Evolutionary conservation across 148 eudicot species (phyloP).

Genomic region (Camellia granthamiana): DNA sequence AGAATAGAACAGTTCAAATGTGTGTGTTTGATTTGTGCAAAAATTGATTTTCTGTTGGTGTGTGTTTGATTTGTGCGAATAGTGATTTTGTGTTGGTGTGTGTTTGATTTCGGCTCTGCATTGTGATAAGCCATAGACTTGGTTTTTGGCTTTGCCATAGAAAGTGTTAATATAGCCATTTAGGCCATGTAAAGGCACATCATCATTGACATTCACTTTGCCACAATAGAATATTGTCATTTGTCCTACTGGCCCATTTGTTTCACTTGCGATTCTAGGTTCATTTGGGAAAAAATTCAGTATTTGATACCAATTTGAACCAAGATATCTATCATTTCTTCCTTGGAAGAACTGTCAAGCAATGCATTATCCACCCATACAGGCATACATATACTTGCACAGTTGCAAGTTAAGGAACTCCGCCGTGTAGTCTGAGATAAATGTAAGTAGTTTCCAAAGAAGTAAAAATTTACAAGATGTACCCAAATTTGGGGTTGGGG

Average conservation of each 20-base stretch:
- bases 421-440: neutral
- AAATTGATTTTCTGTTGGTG: too few species aligned
- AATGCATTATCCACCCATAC: constrained; percentile 1
- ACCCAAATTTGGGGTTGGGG: neutral
- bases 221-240: constrained; percentile 91
- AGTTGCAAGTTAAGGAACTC: neutral
- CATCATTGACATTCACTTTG: constrained; percentile 86
- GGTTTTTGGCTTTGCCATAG: too few species aligned
- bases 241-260: constrained; percentile 49
- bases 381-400: neutral
- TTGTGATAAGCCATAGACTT: too few species aligned
- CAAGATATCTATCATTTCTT: constrained; percentile 2
- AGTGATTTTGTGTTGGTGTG: too few species aligned
- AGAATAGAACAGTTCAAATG: too few species aligned
- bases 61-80: too few species aligned
- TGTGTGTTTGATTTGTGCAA: too few species aligned
- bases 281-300: constrained; percentile 23
- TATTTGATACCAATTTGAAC: neutral
- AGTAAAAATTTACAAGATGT: neutral
- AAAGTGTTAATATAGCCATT: too few species aligned
- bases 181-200: too few species aligned
- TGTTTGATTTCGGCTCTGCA: too few species aligned
- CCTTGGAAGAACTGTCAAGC: neutral
- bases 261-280: constrained; percentile 50
- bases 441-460: neutral